Percentiles rank a stretch among this genome's conserved stretches.
phyloP scores from a whole-genome alignment of 1,139 yeast species.

The Hanseniaspora gamundiae region DNA sequence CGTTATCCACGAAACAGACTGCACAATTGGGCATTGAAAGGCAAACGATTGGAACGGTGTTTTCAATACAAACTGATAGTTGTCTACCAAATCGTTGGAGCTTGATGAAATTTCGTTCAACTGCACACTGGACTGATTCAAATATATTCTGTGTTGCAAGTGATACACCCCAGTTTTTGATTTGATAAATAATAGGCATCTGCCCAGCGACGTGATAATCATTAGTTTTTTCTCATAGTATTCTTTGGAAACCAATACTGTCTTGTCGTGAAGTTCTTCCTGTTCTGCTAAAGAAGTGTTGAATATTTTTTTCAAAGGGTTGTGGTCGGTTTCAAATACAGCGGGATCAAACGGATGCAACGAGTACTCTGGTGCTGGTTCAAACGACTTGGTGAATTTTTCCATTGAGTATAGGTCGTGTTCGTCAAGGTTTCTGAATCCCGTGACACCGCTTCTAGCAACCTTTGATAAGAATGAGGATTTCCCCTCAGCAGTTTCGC shows the following conservation, averaged over 20 bases:
- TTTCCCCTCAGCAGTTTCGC: constrained; percentile 10
- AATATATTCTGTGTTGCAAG: constrained; percentile 16
- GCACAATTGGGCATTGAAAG: constrained; percentile 12
- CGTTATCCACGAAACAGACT: constrained; percentile 16
- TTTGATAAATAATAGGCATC: constrained; percentile 19
- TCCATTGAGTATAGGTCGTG: constrained; percentile 1
- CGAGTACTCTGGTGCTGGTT: constrained; percentile 1
- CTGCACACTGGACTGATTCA: constrained; percentile 17
- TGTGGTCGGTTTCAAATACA: neutral
- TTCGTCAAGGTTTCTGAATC: constrained; percentile 21
- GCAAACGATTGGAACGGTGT: constrained; percentile 23
- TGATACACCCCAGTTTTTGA: constrained; percentile 13
- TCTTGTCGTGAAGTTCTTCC: constrained; percentile 1
- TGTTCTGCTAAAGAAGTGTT: neutral
- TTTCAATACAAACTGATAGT: constrained; percentile 14
- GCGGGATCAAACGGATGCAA: constrained; percentile 8
- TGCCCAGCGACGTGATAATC: constrained; percentile 21
- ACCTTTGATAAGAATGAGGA: constrained; percentile 33
- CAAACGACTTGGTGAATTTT: neutral
- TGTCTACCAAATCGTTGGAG: constrained; percentile 5
- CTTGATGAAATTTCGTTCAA: constrained; percentile 17
- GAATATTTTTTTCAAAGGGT: neutral
- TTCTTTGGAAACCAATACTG: constrained; percentile 7
- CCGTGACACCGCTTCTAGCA: constrained; percentile 37
- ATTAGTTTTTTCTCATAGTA: constrained; percentile 17